Base-by-base conservation (phyloP, 306 rosid species). In the Cicer chorassanicum region DNA sequence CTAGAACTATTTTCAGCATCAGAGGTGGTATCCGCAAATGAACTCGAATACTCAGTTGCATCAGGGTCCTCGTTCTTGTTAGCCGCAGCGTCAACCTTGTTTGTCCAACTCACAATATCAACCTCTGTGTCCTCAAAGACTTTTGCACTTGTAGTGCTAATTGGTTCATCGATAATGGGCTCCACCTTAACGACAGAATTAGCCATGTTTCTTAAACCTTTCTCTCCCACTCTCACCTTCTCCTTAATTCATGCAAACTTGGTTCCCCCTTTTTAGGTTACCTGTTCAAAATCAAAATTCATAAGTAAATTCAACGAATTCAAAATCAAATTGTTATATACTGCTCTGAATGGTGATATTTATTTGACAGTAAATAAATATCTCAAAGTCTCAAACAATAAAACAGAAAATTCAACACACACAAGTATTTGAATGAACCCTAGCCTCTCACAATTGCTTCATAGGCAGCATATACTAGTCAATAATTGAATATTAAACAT, bases 21-120 rank as follows among this genome's bases (percentile, higher is more conserved):
- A 61, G 93, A 89, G 1, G 42, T 39, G 34, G 97, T 87, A 75
- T 82, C 86, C 0, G 86, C 96, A 78, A 93, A 93, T 4, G 97
- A 93, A 77, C 94, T 91, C 57, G 98, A 93, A 80, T 87, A 83
- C 73, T 93, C 96, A 55, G 97, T 93, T 60, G 93, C 98, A 77
- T 91, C 92, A 29, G 91, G 93, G 61, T 91, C 98, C 54, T 87
- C 92, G 21, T 66, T 78, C 72, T 87, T 89, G 65, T 65, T 66
- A 16, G 81, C 67, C 36, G 82, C 79, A 11, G 67, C 40, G 34
- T 82, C 84, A 51, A 73, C 86, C 84, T 84, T 84, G 76, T 82
- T 87, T 50, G 83, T 82, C 82, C 87, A 80, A 63, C 81, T 88
- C 45, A 82, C 61, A 56, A 93, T 86, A 74, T 93, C 94, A 44